phyloP scores from a whole-genome alignment of 2,329 filamentous ascomycete genomes.

The Fusarium musae region DNA sequence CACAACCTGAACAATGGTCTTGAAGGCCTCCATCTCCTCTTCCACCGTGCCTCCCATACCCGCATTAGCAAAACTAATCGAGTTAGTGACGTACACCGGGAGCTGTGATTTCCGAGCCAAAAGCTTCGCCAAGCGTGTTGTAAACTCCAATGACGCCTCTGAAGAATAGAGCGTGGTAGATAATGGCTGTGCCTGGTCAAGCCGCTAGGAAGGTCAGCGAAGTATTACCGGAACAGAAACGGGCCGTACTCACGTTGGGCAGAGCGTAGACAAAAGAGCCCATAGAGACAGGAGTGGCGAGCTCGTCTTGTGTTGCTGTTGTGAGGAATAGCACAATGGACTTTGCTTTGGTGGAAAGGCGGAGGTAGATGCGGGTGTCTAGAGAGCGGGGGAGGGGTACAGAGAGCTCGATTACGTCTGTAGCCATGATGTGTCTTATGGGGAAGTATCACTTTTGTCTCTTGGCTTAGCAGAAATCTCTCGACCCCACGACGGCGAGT shows the following conservation, averaged over 20 bases:
- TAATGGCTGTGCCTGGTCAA: constrained; percentile 70
- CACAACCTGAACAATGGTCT: constrained; percentile 77
- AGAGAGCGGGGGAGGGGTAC: constrained; percentile 69
- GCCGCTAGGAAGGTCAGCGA: constrained; percentile 53
- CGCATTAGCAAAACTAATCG: constrained; percentile 78
- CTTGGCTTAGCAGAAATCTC: neutral
- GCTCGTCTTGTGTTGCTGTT: constrained; percentile 65
- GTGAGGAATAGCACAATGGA: constrained; percentile 70
- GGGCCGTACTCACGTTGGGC: constrained; percentile 74
- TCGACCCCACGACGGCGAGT: neutral
- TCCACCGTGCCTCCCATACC: constrained; percentile 85
- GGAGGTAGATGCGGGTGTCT: constrained; percentile 70
- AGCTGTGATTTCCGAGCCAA: constrained; percentile 77
- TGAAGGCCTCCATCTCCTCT: constrained; percentile 93
- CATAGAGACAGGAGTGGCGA: constrained; percentile 65
- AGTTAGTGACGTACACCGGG: constrained; percentile 92
- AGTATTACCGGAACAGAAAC: constrained; percentile 5
- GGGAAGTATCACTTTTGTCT: neutral
- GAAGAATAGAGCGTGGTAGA: constrained; percentile 83
- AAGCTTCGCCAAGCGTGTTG: constrained; percentile 84
- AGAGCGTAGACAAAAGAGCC: constrained; percentile 95
- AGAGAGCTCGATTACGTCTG: constrained; percentile 58
- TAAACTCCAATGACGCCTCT: constrained; percentile 84
- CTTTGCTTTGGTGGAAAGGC: constrained; percentile 67
- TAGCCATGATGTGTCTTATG: constrained; percentile 38